These are phyloP conservation scores for Tulasnella sp. DNA, from an alignment of 768 basidiomycete genomes.

Conservation along the genomic window DNA sequence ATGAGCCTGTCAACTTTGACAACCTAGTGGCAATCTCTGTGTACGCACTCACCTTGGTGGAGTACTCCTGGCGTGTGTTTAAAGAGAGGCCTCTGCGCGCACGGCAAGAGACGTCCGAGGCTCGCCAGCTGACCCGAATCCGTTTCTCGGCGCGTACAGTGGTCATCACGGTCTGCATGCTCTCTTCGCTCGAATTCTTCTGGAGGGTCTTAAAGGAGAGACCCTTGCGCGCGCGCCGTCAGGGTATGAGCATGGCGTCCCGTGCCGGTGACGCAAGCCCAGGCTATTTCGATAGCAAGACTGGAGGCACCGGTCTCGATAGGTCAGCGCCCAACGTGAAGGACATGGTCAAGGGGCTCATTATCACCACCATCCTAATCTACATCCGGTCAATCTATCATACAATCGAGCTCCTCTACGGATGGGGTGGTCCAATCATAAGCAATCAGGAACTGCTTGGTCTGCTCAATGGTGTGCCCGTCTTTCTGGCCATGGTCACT, in stretches of 20 bases:
- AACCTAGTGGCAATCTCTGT: slow-evolving; percentile 10
- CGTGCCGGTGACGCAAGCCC: too few relatives aligned
- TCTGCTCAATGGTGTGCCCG: slow-evolving; percentile 40
- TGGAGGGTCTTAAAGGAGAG: slow-evolving; percentile 1
- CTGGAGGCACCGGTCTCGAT: not conserved
- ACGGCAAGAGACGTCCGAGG: too few relatives aligned
- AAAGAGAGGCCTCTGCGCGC: too few relatives aligned
- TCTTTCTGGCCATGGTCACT: slow-evolving; percentile 36
- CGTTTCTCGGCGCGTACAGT: not conserved
- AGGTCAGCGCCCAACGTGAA: slow-evolving; percentile 13
- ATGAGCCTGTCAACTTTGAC: not conserved
- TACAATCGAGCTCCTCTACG: slow-evolving; percentile 29
- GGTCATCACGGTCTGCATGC: slow-evolving; percentile 12
- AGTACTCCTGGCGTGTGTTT: slow-evolving; percentile 12
- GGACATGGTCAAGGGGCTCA: slow-evolving; percentile 22
- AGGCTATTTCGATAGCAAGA: too few relatives aligned
- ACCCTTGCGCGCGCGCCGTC: not conserved
- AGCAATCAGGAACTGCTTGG: slow-evolving; percentile 38
- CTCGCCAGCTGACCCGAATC: not conserved
- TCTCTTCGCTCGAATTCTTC: slow-evolving; percentile 7
- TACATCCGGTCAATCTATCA: slow-evolving; percentile 33
- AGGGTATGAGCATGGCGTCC: too few relatives aligned
- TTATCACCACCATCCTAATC: slow-evolving; percentile 30
- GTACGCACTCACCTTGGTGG: not conserved
- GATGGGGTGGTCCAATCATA: slow-evolving; percentile 43